Conservation (phyloP, 768 basidiomycete species). For the Russula compacta region DNA sequence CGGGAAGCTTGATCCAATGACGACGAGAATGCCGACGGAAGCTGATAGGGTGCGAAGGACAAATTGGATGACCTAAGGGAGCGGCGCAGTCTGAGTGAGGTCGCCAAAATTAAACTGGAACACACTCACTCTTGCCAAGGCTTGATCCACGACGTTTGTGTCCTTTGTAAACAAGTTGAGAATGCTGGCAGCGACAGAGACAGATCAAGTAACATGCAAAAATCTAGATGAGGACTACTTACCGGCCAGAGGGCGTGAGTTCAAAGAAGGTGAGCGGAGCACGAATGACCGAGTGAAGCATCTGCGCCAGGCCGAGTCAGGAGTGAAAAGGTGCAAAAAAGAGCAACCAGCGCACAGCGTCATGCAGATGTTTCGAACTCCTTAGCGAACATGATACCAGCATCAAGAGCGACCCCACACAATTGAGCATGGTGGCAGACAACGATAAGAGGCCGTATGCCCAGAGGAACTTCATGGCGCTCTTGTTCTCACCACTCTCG, state of each 20-base stretch:
- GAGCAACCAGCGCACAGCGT: constrained; percentile 41
- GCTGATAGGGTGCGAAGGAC: constrained; percentile 56
- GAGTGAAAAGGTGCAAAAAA: not conserved
- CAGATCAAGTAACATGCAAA: not conserved
- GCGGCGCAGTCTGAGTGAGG: not conserved
- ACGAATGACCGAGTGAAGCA: constrained; percentile 71
- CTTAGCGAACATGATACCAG: constrained; percentile 71
- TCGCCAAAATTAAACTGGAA: not conserved
- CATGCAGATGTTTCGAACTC: constrained; percentile 69
- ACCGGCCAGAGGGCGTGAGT: constrained; percentile 78
- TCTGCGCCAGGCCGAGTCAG: constrained; percentile 34
- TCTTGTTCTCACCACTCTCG: constrained; percentile 44
- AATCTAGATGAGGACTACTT: constrained; percentile 17
- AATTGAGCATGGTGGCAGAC: constrained; percentile 44
- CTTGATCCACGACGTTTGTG: constrained; percentile 75
- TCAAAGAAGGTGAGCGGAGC: constrained; percentile 89
- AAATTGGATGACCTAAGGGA: constrained; percentile 47
- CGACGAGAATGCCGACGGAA: constrained; percentile 51
- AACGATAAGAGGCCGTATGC: constrained; percentile 64
- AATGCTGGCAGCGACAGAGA: constrained; percentile 39
- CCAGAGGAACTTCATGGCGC: constrained; percentile 49
- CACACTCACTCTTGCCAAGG: constrained; percentile 51
- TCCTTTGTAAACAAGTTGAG: constrained; percentile 90
- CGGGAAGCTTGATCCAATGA: constrained; percentile 79
- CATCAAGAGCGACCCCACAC: constrained; percentile 51